These are phyloP conservation scores for Penicillium polonicum DNA, from an alignment of 2,329 filamentous ascomycete species.

Conservation along the genomic window DNA sequence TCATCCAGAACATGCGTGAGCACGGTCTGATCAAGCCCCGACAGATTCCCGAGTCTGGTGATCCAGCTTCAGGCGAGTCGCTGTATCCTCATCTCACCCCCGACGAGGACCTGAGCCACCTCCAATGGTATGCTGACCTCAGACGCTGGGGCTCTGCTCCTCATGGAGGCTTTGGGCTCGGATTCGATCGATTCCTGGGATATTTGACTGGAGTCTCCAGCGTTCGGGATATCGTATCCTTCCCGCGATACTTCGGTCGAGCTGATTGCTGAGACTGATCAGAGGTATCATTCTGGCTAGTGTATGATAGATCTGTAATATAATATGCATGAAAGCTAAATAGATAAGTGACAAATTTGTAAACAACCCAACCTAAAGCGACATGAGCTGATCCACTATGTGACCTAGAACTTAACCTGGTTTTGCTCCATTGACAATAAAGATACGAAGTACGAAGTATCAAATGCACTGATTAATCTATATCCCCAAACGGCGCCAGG, in stretches of 20 bases:
- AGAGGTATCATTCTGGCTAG: slow-evolving; percentile 1
- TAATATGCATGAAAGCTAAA: slow-evolving; percentile 9
- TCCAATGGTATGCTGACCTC: slow-evolving; percentile 87
- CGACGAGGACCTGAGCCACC: slow-evolving; percentile 47
- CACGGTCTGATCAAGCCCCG: slow-evolving; percentile 57
- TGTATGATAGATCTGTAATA: slow-evolving; percentile 24
- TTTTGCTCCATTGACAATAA: background rate
- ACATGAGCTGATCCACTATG: background rate
- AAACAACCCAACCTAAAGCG: background rate
- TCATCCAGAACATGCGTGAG: slow-evolving; percentile 68
- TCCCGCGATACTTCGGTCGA: slow-evolving; percentile 67
- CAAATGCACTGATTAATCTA: background rate
- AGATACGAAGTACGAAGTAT: background rate
- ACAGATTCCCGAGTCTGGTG: slow-evolving; percentile 20
- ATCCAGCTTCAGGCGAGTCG: slow-evolving; percentile 13
- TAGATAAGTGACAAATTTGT: background rate
- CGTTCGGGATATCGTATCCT: slow-evolving; percentile 80
- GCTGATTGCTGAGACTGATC: slow-evolving; percentile 47
- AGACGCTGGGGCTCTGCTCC: slow-evolving; percentile 87
- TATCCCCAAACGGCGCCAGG: background rate
- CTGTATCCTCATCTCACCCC: slow-evolving; percentile 38
- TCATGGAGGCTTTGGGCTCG: slow-evolving; percentile 86
- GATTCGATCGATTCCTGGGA: slow-evolving; percentile 81
- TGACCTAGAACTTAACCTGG: background rate
- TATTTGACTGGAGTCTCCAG: slow-evolving; percentile 80